These are phyloP conservation scores for Rhodotorula taiwanensis DNA, from an alignment of 768 basidiomycete genomes.

Conservation along the genomic window DNA sequence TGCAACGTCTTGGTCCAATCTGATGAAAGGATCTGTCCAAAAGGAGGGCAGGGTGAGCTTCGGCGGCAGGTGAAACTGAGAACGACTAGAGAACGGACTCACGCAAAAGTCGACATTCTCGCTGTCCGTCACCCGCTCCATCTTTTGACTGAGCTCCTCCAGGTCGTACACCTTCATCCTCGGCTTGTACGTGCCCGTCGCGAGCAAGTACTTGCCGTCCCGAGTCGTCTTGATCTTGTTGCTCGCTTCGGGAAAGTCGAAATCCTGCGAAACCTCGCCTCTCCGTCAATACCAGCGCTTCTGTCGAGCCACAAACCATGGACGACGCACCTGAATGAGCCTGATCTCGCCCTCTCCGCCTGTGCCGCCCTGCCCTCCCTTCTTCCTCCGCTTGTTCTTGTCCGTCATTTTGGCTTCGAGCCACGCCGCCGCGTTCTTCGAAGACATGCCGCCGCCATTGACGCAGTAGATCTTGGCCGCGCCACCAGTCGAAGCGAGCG, in stretches of 20 bases:
- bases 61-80: background rate
- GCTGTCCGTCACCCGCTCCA: constrained; percentile 88
- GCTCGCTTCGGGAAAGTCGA: constrained; percentile 94
- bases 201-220: constrained; percentile 86
- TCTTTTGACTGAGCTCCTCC: constrained; percentile 83
- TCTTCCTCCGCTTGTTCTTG: constrained; percentile 43
- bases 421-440: constrained; percentile 43
- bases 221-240: constrained; percentile 82
- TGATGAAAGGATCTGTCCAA: constrained; percentile 72
- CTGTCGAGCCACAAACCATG: no score
- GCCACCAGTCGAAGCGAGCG: constrained; percentile 38
- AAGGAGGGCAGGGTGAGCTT: background rate
- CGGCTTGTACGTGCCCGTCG: constrained; percentile 96
- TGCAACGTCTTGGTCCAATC: constrained; percentile 99
- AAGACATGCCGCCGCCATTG: constrained; percentile 59
- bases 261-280: constrained; percentile 65
- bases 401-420: constrained; percentile 38
- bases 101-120: constrained; percentile 98
- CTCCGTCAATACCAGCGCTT: background rate
- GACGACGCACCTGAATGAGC: constrained; percentile 39
- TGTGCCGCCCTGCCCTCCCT: constrained; percentile 37
- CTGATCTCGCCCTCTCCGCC: constrained; percentile 38
- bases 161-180: constrained; percentile 95
- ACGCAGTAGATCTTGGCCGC: constrained; percentile 79
- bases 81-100: constrained; percentile 49